Evolutionary conservation across 345 rosid genomes (phyloP), one percentile per base, ranked within the genome.

Genomic region (Nephelium lappaceum): DNA sequence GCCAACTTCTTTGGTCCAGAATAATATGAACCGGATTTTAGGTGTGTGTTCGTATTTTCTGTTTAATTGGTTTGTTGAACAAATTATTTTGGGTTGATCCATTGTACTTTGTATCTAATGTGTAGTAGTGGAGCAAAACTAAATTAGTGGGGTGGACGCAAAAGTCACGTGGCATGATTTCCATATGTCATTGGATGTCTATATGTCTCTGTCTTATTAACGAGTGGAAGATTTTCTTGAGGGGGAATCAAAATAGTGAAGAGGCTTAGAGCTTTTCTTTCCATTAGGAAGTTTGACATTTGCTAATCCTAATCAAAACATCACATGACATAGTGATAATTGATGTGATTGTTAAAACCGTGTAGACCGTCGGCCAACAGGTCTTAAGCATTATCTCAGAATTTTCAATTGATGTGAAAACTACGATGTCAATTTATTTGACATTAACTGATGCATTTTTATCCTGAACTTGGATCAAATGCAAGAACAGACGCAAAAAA

Each of bases 311-410:
- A 43, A 74, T 25, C 24, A 63, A 15, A 47, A 16, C 18, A 24
- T 62, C 60, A 24, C 42, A 62, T 58, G 69, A 43, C 39, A 18
- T 19, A 10, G 21, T 42, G 21, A 47, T 45, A 64, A 31, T n/a
- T 11, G 71, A 75, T 75, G 78, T 75, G 78, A 75, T 49, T 45
- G 47, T 5, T 12, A 10, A 75, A 27, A 43, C 45, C 64, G 4
- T 45, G 11, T 10, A 24, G 27, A 3, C 77, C 77, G 9, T 31
- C 19, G 31, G 41, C 19, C 51, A 8, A 7, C 8, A 12, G 6
- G 8, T 1, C 19, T 21, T 19, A 38, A 9, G 58, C 23, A 60
- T 60, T 70, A 49, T 72, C 64, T 31, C 19, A 27, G 8, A 12
- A 38, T n/a, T 72, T 58, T 1, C 31, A 64, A 2, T 51, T 24